Base-by-base conservation (phyloP, 352 stramenopile genomes). In the Pythium brassicae region DNA sequence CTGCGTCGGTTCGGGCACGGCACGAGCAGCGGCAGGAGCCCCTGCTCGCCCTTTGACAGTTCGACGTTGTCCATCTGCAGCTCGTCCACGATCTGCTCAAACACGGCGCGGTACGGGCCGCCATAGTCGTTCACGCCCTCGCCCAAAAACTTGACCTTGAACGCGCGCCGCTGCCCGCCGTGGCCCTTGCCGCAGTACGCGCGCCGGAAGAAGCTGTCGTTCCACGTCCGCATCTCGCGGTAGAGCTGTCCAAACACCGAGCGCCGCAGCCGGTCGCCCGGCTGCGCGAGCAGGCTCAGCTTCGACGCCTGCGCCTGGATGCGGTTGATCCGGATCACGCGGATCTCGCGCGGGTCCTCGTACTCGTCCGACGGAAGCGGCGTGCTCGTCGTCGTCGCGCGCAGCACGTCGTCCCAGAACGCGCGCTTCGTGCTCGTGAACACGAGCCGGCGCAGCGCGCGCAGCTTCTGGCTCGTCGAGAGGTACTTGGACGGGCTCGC, bases 111-210 rank as follows among this genome's bases (percentile, higher is more conserved):
- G 74, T 99, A 99, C 17, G 97, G 97, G 4, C 97, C 97, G 54
- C 96, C 97, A 57, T 99, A 98, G 74, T 99, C 97, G 68, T 99
- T 98, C 26, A 99, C 97, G 46, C 97, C 96, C 71, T 99, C 97
- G 53, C 96, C 95, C 44, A 99, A 75, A 49, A 99, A 97, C 63
- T 99, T 99, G n/a, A 99, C 96, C 71, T 99, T 99, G 68, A 99
- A 99, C 49, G 95, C 95, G 50, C 97, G 83, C 45, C 97, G 92
- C 71, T 99, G 97, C 7, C 96, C 95, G 29, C 95, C 97, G 57
- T 99, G 96, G 44, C 96, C 96, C 60, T 98, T 98, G 35, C 96
- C 96, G 46, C 98, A 95, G 71, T 99, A 99, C 22, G 94, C 87
- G 42, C 97, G 85, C 11, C 97, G 87, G 56, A 99, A 97, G 27